Evolutionary conservation across 768 basidiomycete species (phyloP), one percentile per base, ranked within the genome.

Genomic region (Boletellus sp.): DNA sequence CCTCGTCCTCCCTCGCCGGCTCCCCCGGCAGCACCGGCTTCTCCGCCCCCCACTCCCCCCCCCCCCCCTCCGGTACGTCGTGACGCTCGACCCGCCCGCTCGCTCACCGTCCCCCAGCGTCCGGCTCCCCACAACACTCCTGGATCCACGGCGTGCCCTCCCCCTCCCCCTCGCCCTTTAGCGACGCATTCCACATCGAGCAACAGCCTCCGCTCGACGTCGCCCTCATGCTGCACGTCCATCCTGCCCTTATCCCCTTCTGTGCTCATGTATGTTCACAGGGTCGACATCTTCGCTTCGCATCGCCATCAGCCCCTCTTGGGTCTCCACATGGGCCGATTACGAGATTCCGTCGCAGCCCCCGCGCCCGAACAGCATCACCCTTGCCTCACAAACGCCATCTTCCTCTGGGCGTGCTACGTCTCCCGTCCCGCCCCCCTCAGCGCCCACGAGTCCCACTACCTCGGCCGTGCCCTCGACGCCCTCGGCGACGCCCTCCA

Each of bases 401-500:
- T 90, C 60, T 91, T 83, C 63, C 78, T 90, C 7, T 90, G 88
- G 84, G 84, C 87, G 2, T 90, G 87, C 65, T 87, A 85, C 62
- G 76, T 90, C 35, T 87, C 89, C 10, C 77, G 85, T 19, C 83
- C 87, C 7, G 84, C 81, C 34, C 76, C 80, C 6, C 72, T 90
- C 12, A 79, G 79, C 57, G 79, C 83, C 45, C 84, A 89, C 60
- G 87, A 91, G 67, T 75, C 79, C 15, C 79, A 83, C 54, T 91
- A 87, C 60, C 80, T 91, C 48, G 71, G 69, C 10, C 78, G 79
- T 32, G 73, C 86, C 2, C 78, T 87, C 15, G 78, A 84, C 33
- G 75, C 77, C 0, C 76, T 89, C 48, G 78, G 74, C 23, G 81
- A 84, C 31, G 85, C 82, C 17, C 74, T 90, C 31, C 78, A 78